A percentile compares a stretch with the other conserved stretches of the same genome.
Conservation (phyloP, 225 moss, liverwort and hornwort genomes). For the Ulota crispa region DNA sequence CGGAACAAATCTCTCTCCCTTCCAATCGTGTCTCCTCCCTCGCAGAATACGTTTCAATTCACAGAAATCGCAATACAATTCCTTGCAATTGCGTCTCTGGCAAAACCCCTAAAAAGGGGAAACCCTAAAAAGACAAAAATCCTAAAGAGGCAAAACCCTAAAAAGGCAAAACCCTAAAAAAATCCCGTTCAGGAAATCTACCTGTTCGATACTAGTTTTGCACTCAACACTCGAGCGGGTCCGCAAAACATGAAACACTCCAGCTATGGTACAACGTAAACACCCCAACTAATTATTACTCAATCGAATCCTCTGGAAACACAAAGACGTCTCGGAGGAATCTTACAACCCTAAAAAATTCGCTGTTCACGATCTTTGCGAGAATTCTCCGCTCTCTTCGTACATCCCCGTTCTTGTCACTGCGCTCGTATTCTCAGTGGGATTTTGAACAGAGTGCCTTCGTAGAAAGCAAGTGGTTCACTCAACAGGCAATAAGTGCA, state of each 20-base stretch:
- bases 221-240: slow-evolving; percentile 6
- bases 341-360: not conserved
- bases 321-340: not conserved
- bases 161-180: too few species aligned
- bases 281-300: not conserved
- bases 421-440: not conserved
- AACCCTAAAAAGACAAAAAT: too few species aligned
- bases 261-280: not conserved
- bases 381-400: not conserved
- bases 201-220: not conserved
- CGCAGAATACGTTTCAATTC: not conserved
- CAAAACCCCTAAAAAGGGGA: not conserved
- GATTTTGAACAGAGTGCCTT: not conserved
- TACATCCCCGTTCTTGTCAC: not conserved
- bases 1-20: not conserved
- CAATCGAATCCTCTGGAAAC: not conserved
- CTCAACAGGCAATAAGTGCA: not conserved
- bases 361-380: not conserved
- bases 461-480: not conserved
- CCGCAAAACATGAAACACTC: not conserved
- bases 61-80: slow-evolving; percentile 2
- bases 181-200: not conserved
- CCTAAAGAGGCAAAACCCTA: too few species aligned
- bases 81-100: slow-evolving; percentile 6
- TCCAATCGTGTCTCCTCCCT: not conserved